These are phyloP conservation scores for Colletotrichum godetiae DNA, from an alignment of 2,329 filamentous ascomycete species.

Conservation along the genomic window DNA sequence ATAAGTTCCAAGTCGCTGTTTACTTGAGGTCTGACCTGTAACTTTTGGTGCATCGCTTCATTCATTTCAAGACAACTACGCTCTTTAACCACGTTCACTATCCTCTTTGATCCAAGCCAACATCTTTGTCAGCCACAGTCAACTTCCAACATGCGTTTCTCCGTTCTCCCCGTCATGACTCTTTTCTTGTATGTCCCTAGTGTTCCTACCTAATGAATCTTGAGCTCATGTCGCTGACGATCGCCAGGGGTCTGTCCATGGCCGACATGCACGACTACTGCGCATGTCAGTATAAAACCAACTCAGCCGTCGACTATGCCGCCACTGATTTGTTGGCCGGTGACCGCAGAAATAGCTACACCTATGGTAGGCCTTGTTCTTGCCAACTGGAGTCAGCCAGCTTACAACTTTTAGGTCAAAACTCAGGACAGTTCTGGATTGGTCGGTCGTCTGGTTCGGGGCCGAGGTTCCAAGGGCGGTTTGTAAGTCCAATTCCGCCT, in stretches of 20 bases:
- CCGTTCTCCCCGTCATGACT: neutral
- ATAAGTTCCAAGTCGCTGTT: neutral
- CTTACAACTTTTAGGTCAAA: neutral
- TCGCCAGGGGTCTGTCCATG: neutral
- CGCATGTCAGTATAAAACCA: neutral
- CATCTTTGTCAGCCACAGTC: neutral
- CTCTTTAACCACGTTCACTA: neutral
- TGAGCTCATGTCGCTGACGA: neutral
- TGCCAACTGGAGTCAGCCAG: neutral
- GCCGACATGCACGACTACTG: neutral
- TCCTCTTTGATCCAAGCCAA: neutral
- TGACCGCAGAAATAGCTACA: neutral
- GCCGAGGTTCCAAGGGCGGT: neutral
- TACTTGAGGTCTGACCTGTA: neutral
- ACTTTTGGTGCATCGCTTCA: neutral
- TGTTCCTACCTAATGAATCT: accelerated
- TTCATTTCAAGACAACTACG: neutral
- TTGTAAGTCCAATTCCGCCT: neutral
- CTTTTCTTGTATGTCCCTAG: neutral
- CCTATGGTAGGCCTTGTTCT: neutral
- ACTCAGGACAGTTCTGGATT: neutral
- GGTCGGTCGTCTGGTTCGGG: neutral
- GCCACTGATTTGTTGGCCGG: neutral
- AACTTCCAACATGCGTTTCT: neutral
- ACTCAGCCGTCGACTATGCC: neutral